A percentile compares a stretch with the other conserved stretches of the same genome.
These are phyloP conservation scores for Cicer chorassanicum DNA, from an alignment of 306 rosid species.

Conservation along the genomic window DNA sequence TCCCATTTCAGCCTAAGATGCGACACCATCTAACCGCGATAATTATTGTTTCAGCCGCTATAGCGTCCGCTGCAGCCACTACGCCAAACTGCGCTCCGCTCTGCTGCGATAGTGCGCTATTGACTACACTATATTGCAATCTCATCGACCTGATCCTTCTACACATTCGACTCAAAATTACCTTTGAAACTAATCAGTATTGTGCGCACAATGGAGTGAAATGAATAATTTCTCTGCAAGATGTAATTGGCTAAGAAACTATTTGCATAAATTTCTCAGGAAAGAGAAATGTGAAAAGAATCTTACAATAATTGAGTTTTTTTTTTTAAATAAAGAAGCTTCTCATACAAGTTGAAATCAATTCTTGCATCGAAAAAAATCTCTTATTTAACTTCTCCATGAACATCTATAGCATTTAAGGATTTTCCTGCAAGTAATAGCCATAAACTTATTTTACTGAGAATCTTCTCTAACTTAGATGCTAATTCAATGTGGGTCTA, in stretches of 20 bases:
- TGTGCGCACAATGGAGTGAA: background rate
- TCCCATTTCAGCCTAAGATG: background rate
- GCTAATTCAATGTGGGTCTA: background rate
- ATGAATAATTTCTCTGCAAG: background rate
- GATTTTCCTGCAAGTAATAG: background rate
- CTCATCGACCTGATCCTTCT: background rate
- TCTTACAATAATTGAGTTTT: background rate
- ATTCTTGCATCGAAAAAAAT: background rate
- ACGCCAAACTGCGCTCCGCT: background rate
- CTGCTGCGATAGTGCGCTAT: background rate
- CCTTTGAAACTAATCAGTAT: background rate
- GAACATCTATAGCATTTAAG: background rate
- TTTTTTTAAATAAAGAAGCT: background rate
- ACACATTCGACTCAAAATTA: background rate
- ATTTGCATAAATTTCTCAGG: background rate
- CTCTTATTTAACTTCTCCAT: constrained; percentile 12
- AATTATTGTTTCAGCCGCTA: background rate
- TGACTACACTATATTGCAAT: background rate
- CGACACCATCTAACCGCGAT: background rate
- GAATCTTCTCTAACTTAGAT: background rate
- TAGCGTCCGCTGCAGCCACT: background rate
- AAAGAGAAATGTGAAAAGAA: background rate
- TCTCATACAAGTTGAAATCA: background rate
- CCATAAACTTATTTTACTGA: constrained; percentile 15
- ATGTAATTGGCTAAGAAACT: background rate